Evolutionary conservation across 2,329 filamentous ascomycete species (phyloP), one percentile per base, ranked within the genome.

Genomic region (Cladosporium sp.): DNA sequence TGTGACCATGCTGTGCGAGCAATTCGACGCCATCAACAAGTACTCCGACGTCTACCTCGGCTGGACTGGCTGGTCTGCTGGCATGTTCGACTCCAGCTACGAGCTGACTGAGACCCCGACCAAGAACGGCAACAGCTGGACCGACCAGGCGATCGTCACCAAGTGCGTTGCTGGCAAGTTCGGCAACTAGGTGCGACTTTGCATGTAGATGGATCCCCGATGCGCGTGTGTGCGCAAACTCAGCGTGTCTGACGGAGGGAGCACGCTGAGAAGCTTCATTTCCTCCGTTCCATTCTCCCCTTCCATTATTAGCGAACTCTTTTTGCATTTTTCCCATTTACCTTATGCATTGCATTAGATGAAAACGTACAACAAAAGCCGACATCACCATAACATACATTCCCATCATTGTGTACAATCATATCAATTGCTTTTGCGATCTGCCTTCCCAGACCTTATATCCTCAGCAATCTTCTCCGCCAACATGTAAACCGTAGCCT

Each of bases 31-130:
- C 40, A 66, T 68, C 44, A 69, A 68, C 52, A 58, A 61, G 54
- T 64, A 67, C 51, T 61, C 56, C 19, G 68, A 71, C 58, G 69
- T 71, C 24, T 70, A 63, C 58, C 62, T 71, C 12, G 68, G 68
- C 17, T 71, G 68, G 67, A 64, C 62, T 3, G 66, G 66, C 12
- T 71, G 69, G 69, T 63, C 65, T 24, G 69, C 69, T n/a, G 69
- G 69, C 17, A 62, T 56, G 49, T 71, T 71, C 48, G 66, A 60
- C 37, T 40, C 62, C 3, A 61, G 50, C 34, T 71, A 71, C 56
- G 64, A 58, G 25, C 58, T 71, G n/a, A 52, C 63, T 7, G 65
- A 68, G 62, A 69, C 65, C 6, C 69, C 68, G 8, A 60, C 47
- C 17, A 49, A 58, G 37, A 64, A 56, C 39, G 64, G 59, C 7